Evolutionary conservation across 176 grass and related monocot species (phyloP).

Genomic region (Bromus sterilis): DNA sequence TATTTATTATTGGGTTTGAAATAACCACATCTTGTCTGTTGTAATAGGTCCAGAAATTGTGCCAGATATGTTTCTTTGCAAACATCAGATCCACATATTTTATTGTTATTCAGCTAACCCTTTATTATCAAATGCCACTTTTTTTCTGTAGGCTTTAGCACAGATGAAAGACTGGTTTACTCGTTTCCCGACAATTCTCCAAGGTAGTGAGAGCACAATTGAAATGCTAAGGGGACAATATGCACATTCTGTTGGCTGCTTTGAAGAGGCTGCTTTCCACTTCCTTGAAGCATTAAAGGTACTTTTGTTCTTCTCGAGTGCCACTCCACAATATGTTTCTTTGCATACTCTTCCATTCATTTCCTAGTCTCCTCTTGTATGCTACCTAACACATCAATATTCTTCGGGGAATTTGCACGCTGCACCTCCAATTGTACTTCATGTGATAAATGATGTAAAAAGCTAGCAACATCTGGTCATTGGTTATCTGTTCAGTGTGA

Average conservation of each 20-base stretch:
- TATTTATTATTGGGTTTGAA: neutral
- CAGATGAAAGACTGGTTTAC: constrained; percentile 86
- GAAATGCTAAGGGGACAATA: constrained; percentile 89
- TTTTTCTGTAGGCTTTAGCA: constrained; percentile 51
- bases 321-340: neutral
- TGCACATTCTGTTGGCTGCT: constrained; percentile 95
- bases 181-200: constrained; percentile 82
- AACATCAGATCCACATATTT: neutral
- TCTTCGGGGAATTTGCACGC: neutral
- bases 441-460: constrained; percentile 5
- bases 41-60: neutral
- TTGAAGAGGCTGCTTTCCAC: constrained; percentile 83
- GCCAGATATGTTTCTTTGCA: neutral
- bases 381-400: neutral
- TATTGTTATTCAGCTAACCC: neutral
- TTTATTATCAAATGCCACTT: constrained; percentile 11
- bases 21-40: neutral
- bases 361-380: constrained; percentile 11
- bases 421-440: neutral
- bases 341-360: neutral
- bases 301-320: neutral
- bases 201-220: constrained; percentile 81
- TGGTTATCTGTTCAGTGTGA: neutral
- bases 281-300: constrained; percentile 85
- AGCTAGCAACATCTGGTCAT: neutral